Evolutionary conservation across 495 filamentous ascomycete species (phyloP), one percentile per base, ranked within the genome.

Genomic region (Schizothecium vesticola): DNA sequence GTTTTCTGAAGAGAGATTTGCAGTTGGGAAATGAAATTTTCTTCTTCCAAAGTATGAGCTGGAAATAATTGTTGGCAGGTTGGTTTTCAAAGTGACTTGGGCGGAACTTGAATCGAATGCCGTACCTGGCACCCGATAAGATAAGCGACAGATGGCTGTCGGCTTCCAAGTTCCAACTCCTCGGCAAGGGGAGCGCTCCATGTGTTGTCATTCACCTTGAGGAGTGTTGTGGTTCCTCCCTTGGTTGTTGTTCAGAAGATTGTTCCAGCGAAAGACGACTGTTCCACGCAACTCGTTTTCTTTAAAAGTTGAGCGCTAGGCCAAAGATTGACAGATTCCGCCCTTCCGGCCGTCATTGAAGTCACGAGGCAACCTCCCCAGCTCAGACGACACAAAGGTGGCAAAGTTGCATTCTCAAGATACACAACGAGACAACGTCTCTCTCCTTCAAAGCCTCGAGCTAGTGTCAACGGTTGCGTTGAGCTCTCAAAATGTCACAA

Each of bases 401-500:
- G 43, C 43, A 51, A 51, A 51, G 43, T 51, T n/a, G 19, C 19
- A 51, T 8, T 19, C 19, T n/a, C 43, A n/a, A 51, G 19, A 51
- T n/a, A n/a, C 43, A 51, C n/a, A 28, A n/a, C n/a, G n/a, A n/a
- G n/a, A n/a, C n/a, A n/a, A n/a, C 43, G n/a, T 51, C 43, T 51
- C 43, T n/a, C 43, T n/a, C 43, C 43, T n/a, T n/a, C 43, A n/a
- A n/a, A 43, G 5, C 43, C 7, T n/a, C 6, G 6, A n/a, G 5
- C 9, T n/a, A 1, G 19, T n/a, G 13, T 33, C 43, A 51, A n/a
- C 19, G 9, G 16, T 51, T 51, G 43, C 43, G 7, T n/a, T 16
- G 19, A 33, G 31, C 13, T 22, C 33, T 57, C 64, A 78, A 76
- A 1, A 87, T 87, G 85, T 86, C 85, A 51, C 83, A 85, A 56